These are phyloP conservation scores for Aspergillus transmontanensis DNA, from an alignment of 2,329 filamentous ascomycete genomes.

Conservation along the genomic window DNA sequence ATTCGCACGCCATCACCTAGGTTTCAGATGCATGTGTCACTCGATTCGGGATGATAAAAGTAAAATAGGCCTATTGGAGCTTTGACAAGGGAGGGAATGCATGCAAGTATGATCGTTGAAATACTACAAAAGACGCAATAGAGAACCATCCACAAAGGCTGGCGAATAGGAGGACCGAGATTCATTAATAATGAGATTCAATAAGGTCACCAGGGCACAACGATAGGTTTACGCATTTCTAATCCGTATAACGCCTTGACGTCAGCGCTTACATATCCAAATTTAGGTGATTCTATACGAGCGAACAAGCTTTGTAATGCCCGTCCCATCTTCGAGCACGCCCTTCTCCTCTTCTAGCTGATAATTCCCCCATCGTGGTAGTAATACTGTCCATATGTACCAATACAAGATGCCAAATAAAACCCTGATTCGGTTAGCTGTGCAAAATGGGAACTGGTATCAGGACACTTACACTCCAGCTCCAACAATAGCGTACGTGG, in stretches of 20 bases:
- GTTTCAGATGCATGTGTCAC: not conserved
- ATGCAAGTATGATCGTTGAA: not conserved
- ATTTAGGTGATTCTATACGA: slow-evolving; percentile 15
- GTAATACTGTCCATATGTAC: slow-evolving; percentile 65
- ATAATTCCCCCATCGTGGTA: slow-evolving; percentile 64
- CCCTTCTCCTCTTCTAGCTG: slow-evolving; percentile 63
- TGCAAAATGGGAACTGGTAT: slow-evolving; percentile 13
- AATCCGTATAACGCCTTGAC: not conserved
- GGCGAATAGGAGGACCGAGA: not conserved
- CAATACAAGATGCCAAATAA: slow-evolving; percentile 65
- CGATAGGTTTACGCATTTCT: slow-evolving; percentile 2
- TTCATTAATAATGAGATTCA: slow-evolving; percentile 4
- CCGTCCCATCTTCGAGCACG: slow-evolving; percentile 67
- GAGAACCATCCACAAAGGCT: not conserved
- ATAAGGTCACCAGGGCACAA: not conserved
- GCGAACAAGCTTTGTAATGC: slow-evolving; percentile 60
- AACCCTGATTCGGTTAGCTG: slow-evolving; percentile 48
- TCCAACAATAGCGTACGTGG: slow-evolving; percentile 56
- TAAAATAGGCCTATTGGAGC: slow-evolving; percentile 11
- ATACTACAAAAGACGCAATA: not conserved
- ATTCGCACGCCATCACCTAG: slow-evolving; percentile 35
- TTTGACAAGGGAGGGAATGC: too few relatives aligned
- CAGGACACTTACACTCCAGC: slow-evolving; percentile 43
- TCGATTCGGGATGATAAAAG: slow-evolving; percentile 33
- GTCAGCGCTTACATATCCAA: not conserved